phyloP scores from a whole-genome alignment of 2,329 filamentous ascomycete species.

The Sporothrix mexicana region DNA sequence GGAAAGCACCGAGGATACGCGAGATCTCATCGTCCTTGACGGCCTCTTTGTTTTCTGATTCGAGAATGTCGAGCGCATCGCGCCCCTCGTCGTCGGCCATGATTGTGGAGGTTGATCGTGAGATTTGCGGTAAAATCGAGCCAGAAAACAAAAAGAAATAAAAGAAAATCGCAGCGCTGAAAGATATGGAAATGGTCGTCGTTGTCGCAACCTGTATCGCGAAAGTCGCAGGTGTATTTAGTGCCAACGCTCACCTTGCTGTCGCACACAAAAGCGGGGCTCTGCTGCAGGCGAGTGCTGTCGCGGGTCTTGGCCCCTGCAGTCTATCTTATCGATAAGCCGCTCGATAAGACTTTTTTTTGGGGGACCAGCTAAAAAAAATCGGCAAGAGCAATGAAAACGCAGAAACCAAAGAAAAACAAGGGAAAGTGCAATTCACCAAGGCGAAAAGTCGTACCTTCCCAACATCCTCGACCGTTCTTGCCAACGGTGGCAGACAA shows the following conservation, averaged over 20 bases:
- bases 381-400: conserved; percentile 21
- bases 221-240: background rate
- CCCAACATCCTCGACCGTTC: background rate
- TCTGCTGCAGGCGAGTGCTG: background rate
- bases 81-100: conserved; percentile 43
- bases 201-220: background rate
- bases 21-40: conserved; percentile 97
- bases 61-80: conserved; percentile 80
- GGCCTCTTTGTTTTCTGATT: conserved; percentile 86
- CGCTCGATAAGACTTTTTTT: conserved; percentile 28
- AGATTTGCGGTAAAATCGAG: no score
- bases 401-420: background rate
- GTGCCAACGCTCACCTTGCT: conserved; percentile 7
- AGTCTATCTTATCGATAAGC: conserved; percentile 29
- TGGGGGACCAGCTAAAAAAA: conserved; percentile 19
- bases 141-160: background rate
- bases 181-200: background rate
- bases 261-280: conserved; percentile 15
- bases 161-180: background rate
- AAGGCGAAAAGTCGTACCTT: background rate
- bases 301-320: no score
- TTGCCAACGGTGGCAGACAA: conserved; percentile 1
- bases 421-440: background rate
- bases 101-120: conserved; percentile 10
- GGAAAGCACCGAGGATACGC: conserved; percentile 89